A percentile compares a stretch with the other conserved stretches of the same genome.
Conservation (phyloP, 768 basidiomycete species). For the Leccinum boreale region DNA sequence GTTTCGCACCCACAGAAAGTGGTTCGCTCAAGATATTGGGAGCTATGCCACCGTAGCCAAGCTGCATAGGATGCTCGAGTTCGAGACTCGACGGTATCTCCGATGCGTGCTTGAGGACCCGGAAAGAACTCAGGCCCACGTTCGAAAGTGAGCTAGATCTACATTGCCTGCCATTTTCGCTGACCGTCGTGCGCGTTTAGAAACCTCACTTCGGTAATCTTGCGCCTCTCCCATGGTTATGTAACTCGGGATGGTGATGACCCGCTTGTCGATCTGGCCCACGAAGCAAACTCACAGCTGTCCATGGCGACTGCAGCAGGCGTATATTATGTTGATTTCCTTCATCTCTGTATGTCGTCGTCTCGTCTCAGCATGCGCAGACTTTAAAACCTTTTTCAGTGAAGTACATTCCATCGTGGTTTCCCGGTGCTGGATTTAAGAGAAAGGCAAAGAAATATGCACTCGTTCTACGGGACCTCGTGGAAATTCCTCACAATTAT, state of each 20-base stretch:
- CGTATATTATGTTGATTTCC: slow-evolving; percentile 14
- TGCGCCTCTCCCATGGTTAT: slow-evolving; percentile 41
- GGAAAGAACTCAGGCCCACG: neutral
- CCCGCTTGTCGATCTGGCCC: slow-evolving; percentile 31
- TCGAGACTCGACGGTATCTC: slow-evolving; percentile 14
- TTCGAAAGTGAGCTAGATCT: neutral
- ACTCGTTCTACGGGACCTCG: neutral
- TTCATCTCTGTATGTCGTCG: slow-evolving; percentile 13
- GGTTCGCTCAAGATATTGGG: slow-evolving; percentile 16
- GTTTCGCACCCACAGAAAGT: slow-evolving; percentile 18
- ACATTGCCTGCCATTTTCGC: neutral
- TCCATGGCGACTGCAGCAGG: slow-evolving; percentile 6
- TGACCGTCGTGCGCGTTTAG: neutral
- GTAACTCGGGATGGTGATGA: slow-evolving; percentile 35
- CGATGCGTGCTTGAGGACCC: slow-evolving; percentile 11
- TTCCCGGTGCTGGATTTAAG: slow-evolving; percentile 21
- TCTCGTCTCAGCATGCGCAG: neutral
- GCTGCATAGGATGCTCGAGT: slow-evolving; percentile 16
- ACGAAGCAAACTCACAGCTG: slow-evolving; percentile 26
- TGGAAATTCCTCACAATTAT: slow-evolving; percentile 15
- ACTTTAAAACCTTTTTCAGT: slow-evolving; percentile 9
- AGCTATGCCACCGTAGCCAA: slow-evolving; percentile 9
- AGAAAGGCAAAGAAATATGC: slow-evolving; percentile 9
- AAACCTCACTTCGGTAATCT: slow-evolving; percentile 23
- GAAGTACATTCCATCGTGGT: slow-evolving; percentile 23